Conservation (phyloP, 2,329 filamentous ascomycete genomes). For the Ophidiomyces ophidiicola region DNA sequence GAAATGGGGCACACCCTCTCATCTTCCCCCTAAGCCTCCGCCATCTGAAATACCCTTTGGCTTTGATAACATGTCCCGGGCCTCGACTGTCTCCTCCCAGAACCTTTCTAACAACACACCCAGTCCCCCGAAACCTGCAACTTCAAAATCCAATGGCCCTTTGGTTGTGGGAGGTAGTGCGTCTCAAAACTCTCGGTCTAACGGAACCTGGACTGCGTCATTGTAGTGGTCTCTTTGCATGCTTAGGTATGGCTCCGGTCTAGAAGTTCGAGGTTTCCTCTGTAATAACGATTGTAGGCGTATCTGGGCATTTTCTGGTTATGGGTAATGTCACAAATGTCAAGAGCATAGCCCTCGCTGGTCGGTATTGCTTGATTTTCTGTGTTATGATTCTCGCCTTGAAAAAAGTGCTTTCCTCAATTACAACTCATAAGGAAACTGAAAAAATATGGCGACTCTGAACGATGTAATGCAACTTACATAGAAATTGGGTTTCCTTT, state of each 20-base stretch:
- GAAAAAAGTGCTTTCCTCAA: not conserved
- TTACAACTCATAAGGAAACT: slow-evolving; percentile 2
- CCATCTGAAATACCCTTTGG: slow-evolving; percentile 35
- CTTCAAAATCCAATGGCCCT: slow-evolving; percentile 25
- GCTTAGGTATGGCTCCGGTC: slow-evolving; percentile 3
- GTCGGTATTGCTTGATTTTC: slow-evolving; percentile 6
- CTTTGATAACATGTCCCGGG: slow-evolving; percentile 30
- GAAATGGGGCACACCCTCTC: slow-evolving; percentile 41
- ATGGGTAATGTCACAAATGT: slow-evolving; percentile 6
- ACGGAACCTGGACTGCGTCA: slow-evolving; percentile 5
- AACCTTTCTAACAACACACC: slow-evolving; percentile 9
- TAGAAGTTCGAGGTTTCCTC: not conserved
- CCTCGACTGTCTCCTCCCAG: slow-evolving; percentile 13
- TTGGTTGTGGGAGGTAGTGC: slow-evolving; percentile 28
- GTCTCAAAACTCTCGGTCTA: slow-evolving; percentile 18
- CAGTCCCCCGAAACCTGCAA: slow-evolving; percentile 16
- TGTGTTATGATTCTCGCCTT: not conserved
- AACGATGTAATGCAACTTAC: slow-evolving; percentile 6
- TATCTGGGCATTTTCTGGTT: slow-evolving; percentile 17
- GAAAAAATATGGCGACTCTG: slow-evolving; percentile 6
- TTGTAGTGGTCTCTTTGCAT: slow-evolving; percentile 8
- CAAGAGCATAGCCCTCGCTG: slow-evolving; percentile 5
- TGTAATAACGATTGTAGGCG: slow-evolving; percentile 9
- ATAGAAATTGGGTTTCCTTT: slow-evolving; percentile 1
- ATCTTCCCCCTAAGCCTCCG: slow-evolving; percentile 40